These are phyloP conservation scores for Begonia fuchsioides DNA, from an alignment of 306 rosid species.

Conservation along the genomic window DNA sequence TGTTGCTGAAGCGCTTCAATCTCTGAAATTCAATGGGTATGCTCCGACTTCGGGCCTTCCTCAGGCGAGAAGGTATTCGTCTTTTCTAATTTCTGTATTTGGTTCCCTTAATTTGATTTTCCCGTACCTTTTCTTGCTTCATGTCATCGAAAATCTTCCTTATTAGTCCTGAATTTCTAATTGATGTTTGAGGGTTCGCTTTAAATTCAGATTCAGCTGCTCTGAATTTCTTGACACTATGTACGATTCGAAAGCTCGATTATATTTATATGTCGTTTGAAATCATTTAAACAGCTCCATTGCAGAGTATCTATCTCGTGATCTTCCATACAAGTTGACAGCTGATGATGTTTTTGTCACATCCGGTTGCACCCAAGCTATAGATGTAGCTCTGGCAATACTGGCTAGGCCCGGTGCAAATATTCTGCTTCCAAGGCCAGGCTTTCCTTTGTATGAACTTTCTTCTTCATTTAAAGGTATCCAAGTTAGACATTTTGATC, in stretches of 20 bases:
- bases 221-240: too few species aligned
- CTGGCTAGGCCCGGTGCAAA: constrained; percentile 76
- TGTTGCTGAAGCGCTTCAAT: constrained; percentile 37
- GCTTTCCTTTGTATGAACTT: constrained; percentile 87
- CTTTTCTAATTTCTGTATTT: background rate
- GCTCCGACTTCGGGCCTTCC: constrained; percentile 80
- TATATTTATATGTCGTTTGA: background rate
- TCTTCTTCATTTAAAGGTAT: constrained; percentile 62
- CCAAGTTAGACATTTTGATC: constrained; percentile 61
- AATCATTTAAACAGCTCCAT: constrained; percentile 40
- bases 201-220: background rate
- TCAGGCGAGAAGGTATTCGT: constrained; percentile 46
- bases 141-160: constrained; percentile 5
- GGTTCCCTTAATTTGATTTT: background rate
- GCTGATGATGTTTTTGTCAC: constrained; percentile 80
- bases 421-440: constrained; percentile 85
- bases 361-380: constrained; percentile 94
- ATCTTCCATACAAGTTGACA: constrained; percentile 71
- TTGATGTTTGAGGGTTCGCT: background rate
- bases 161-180: background rate
- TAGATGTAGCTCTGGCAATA: constrained; percentile 74
- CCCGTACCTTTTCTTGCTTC: constrained; percentile 1
- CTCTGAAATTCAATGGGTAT: constrained; percentile 67
- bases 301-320: constrained; percentile 71
- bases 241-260: background rate